Evolutionary conservation across 495 filamentous ascomycete species (phyloP).

Genomic region (Aspergillus leporis): DNA sequence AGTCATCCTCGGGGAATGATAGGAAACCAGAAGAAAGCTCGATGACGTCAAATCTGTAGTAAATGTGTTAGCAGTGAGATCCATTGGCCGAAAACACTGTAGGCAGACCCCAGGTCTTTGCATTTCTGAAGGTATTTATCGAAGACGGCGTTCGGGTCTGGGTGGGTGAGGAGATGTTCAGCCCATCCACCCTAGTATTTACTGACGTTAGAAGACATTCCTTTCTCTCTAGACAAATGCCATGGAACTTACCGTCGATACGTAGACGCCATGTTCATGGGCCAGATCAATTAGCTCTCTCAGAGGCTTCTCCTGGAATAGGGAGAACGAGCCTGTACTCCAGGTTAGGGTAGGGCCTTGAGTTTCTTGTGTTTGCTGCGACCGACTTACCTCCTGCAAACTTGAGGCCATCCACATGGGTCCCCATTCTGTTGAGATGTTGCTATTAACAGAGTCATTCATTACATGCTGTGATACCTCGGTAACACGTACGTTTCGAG

Average conservation of each 20-base stretch:
- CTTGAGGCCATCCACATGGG: conserved; percentile 57
- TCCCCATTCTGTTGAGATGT: conserved; percentile 41
- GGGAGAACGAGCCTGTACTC: conserved; percentile 49
- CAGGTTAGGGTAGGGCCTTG: not conserved
- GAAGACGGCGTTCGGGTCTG: conserved; percentile 44
- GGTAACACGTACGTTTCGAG: conserved; percentile 45
- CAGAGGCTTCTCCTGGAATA: conserved; percentile 48
- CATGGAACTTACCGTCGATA: conserved; percentile 45
- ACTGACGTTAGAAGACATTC: not conserved
- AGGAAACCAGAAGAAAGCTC: conserved; percentile 58
- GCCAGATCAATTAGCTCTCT: conserved; percentile 55
- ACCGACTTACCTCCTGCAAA: conserved; percentile 51
- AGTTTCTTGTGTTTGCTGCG: not conserved
- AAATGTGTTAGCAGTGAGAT: not conserved
- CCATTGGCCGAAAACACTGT: too few species aligned
- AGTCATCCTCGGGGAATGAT: conserved; percentile 55
- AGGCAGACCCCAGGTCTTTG: conserved; percentile 46
- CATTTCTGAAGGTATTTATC: conserved; percentile 53
- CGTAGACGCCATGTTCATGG: conserved; percentile 53
- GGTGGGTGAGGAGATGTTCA: conserved; percentile 54
- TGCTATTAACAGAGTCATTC: conserved; percentile 1
- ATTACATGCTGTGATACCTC: too few species aligned
- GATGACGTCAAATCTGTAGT: conserved; percentile 52
- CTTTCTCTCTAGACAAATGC: not conserved
- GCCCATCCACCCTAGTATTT: conserved; percentile 57